Conservation (phyloP, 495 filamentous ascomycete species). For the Xanthoparmelia taractica region DNA sequence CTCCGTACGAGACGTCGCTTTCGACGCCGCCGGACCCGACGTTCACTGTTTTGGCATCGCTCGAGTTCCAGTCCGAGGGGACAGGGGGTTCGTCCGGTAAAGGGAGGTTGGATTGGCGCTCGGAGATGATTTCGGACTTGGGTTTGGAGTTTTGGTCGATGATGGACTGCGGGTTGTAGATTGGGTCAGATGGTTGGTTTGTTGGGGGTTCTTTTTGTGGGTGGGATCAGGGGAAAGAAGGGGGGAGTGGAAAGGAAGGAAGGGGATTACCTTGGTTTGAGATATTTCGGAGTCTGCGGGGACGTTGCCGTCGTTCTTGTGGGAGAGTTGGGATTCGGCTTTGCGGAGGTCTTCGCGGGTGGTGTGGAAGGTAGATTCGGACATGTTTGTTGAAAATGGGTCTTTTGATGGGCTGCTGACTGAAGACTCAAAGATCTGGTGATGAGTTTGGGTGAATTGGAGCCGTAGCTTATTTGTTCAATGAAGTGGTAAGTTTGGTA, state of each 20-base stretch:
- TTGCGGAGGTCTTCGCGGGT: conserved; percentile 48
- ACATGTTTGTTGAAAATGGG: conserved; percentile 34
- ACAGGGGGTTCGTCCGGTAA: conserved; percentile 69
- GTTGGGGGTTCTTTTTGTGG: conserved; percentile 7
- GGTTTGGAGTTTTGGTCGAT: conserved; percentile 38
- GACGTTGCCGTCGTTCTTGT: conserved; percentile 35
- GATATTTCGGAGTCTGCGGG: conserved; percentile 45
- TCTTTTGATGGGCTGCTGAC: neutral
- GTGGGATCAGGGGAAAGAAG: neutral
- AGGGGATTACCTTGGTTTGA: conserved; percentile 35
- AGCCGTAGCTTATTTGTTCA: neutral
- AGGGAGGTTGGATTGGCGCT: conserved; percentile 62
- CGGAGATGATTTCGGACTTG: conserved; percentile 58
- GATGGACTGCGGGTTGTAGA: too few species aligned
- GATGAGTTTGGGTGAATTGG: neutral
- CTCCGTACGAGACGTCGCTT: conserved; percentile 47
- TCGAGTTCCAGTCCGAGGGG: conserved; percentile 67
- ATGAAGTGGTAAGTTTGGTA: conserved; percentile 18
- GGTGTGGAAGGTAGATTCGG: conserved; percentile 44
- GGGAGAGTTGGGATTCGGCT: conserved; percentile 39
- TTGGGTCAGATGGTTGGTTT: too few species aligned
- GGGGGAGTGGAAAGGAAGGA: neutral
- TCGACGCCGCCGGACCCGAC: conserved; percentile 53
- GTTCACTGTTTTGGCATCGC: conserved; percentile 58
- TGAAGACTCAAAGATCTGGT: neutral